phyloP scores from a whole-genome alignment of 2,329 filamentous ascomycete genomes.

The Apiospora pterosperma region DNA sequence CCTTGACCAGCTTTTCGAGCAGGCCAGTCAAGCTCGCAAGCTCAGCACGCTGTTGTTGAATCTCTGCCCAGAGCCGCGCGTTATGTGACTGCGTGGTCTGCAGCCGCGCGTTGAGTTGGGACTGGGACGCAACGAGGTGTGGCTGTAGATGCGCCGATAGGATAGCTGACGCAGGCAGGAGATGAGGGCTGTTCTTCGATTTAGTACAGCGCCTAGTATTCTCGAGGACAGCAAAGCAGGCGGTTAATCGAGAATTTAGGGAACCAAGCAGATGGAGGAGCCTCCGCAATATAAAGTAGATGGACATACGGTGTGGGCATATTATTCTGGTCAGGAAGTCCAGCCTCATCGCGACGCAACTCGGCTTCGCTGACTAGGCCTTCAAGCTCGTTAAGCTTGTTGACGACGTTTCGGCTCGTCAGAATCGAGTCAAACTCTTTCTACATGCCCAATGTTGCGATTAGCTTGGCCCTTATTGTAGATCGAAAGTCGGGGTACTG shows the following conservation, averaged over 20 bases:
- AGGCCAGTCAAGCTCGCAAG: constrained; percentile 46
- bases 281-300: neutral
- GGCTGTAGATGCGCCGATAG: constrained; percentile 54
- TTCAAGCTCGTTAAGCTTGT: constrained; percentile 58
- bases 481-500: too few species aligned
- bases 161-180: constrained; percentile 49
- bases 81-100: constrained; percentile 57
- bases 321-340: constrained; percentile 15
- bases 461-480: neutral
- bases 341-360: constrained; percentile 30
- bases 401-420: constrained; percentile 47
- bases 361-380: constrained; percentile 49
- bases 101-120: constrained; percentile 53
- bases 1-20: constrained; percentile 50
- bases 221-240: neutral
- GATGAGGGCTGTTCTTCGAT: constrained; percentile 43
- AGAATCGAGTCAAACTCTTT: constrained; percentile 57
- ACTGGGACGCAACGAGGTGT: constrained; percentile 49
- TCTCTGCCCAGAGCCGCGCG: constrained; percentile 46
- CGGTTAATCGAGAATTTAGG: neutral
- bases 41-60: constrained; percentile 52
- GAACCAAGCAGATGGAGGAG: neutral
- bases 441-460: constrained; percentile 18
- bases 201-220: neutral
- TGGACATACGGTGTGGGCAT: constrained; percentile 45